Conservation (phyloP, 1,284 basidiomycete species). For the Ceratobasidium sp. region DNA sequence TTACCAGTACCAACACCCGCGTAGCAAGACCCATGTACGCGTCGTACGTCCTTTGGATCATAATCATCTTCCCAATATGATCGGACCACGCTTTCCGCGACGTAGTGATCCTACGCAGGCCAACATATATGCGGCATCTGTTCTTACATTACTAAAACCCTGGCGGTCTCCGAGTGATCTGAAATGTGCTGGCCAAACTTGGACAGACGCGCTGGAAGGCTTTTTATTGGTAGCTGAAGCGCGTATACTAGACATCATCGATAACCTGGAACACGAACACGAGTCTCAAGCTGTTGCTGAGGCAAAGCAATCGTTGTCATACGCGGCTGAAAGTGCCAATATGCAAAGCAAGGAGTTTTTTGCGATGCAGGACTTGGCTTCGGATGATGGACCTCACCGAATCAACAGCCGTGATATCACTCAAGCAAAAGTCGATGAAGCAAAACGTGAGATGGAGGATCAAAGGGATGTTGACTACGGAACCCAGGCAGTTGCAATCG, state of each 20-base stretch:
- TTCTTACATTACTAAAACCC: slow-evolving; percentile 28
- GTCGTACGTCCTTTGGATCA: background rate
- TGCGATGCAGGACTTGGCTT: background rate
- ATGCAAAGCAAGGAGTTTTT: background rate
- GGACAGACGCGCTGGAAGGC: slow-evolving; percentile 1
- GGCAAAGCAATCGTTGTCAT: background rate
- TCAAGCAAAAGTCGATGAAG: background rate
- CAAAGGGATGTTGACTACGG: background rate
- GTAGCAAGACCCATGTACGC: background rate
- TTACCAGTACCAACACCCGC: slow-evolving; percentile 2
- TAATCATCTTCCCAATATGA: slow-evolving; percentile 17
- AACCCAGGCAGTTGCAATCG: background rate
- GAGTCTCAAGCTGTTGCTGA: background rate
- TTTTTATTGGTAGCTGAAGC: background rate
- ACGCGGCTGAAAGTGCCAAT: background rate
- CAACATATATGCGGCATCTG: slow-evolving; percentile 1
- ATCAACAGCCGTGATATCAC: background rate
- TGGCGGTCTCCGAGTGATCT: background rate
- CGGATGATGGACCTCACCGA: background rate
- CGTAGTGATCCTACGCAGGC: slow-evolving; percentile 6
- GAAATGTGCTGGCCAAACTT: background rate
- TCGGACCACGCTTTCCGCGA: slow-evolving; percentile 8
- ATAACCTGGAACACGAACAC: background rate
- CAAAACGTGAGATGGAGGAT: background rate
- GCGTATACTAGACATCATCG: background rate